phyloP scores from a whole-genome alignment of 2,329 filamentous ascomycete genomes.

The Thelonectria discophora region DNA sequence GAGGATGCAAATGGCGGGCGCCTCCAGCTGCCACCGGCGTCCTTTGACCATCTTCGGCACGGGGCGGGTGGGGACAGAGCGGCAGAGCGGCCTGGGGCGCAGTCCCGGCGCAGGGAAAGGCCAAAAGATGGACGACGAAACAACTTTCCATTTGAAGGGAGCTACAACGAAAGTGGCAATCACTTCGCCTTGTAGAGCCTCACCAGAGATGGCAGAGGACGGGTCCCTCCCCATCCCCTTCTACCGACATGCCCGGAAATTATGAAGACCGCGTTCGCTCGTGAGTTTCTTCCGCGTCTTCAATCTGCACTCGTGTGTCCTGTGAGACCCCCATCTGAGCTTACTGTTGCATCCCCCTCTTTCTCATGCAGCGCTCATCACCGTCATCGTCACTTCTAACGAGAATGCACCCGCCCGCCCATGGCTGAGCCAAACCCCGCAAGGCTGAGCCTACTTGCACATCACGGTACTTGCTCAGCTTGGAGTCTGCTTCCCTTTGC shows the following conservation, averaged over 20 bases:
- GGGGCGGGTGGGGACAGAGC: constrained; percentile 24
- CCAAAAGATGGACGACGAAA: too few species aligned
- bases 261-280: constrained; percentile 62
- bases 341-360: not conserved
- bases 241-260: constrained; percentile 11
- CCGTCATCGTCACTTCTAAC: not conserved
- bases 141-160: too few species aligned
- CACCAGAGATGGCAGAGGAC: not conserved
- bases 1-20: not conserved
- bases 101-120: constrained; percentile 22
- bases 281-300: constrained; percentile 76
- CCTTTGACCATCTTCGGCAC: constrained; percentile 16
- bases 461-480: too few species aligned
- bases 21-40: not conserved
- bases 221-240: not conserved
- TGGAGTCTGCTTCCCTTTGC: too few species aligned
- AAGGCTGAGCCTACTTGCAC: not conserved
- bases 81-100: constrained; percentile 27
- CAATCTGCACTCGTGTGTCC: constrained; percentile 76
- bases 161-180: too few species aligned
- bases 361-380: not conserved
- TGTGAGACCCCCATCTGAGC: constrained; percentile 59
- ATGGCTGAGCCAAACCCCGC: constrained; percentile 14
- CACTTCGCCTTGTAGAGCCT: not conserved
- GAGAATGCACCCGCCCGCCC: constrained; percentile 1